phyloP scores from a whole-genome alignment of 305 asterid species.

The Withania somnifera region DNA sequence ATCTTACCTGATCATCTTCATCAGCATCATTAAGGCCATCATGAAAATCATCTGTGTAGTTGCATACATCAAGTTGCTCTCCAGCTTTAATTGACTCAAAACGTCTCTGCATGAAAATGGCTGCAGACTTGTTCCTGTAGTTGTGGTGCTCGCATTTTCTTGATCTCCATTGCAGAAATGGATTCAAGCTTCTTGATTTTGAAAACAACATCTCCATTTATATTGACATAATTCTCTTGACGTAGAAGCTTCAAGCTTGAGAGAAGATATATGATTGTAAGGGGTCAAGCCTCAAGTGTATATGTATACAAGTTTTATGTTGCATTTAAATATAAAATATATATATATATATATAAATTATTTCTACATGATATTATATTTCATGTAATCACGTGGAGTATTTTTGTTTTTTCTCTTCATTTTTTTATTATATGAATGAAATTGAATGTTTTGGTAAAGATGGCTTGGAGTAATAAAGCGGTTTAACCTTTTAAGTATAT shows the following conservation, averaged over 20 bases:
- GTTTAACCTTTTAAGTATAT: neutral
- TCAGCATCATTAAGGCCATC: too few relatives aligned
- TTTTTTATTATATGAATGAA: too few relatives aligned
- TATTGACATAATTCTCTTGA: neutral
- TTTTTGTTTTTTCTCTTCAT: too few relatives aligned
- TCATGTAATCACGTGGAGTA: too few relatives aligned
- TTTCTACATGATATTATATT: too few relatives aligned
- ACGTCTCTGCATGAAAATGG: constrained; percentile 20
- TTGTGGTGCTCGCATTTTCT: neutral
- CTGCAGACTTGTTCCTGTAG: neutral
- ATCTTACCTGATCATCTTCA: constrained; percentile 32
- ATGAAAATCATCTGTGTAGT: constrained; percentile 20
- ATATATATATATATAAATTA: neutral
- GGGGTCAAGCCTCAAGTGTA: neutral
- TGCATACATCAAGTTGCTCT: constrained; percentile 16
- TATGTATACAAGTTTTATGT: neutral
- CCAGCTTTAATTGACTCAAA: constrained; percentile 45
- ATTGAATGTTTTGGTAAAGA: neutral
- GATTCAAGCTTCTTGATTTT: neutral
- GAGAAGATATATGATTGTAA: neutral
- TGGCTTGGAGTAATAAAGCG: neutral
- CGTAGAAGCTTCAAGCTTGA: neutral
- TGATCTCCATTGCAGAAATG: neutral
- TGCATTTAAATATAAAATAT: neutral
- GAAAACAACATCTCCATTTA: neutral